These are phyloP conservation scores for Nicotiana tomentosiformis DNA, from an alignment of 257 asterid species.

Conservation along the genomic window DNA sequence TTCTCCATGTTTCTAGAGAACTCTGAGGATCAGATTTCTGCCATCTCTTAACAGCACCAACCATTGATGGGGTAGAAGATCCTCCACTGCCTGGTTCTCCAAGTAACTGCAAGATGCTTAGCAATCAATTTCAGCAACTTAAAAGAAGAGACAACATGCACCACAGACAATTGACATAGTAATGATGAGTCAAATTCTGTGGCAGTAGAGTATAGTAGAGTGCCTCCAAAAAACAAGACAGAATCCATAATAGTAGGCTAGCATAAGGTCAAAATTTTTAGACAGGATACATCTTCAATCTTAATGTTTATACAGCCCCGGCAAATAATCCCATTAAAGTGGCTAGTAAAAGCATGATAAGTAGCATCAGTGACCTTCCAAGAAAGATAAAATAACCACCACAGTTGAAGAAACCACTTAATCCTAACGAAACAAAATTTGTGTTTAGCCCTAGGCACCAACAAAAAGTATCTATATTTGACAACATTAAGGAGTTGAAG, in stretches of 20 bases:
- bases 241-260: not conserved
- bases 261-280: not conserved
- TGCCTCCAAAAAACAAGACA: not conserved
- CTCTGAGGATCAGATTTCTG: conserved; percentile 82
- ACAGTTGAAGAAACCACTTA: not conserved
- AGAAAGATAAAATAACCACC: not conserved
- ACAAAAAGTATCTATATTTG: not conserved
- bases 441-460: not conserved
- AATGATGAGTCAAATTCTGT: not conserved
- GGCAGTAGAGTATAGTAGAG: not conserved
- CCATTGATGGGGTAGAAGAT: conserved; percentile 97
- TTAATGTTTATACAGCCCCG: not conserved
- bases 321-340: not conserved
- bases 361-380: not conserved
- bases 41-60: conserved; percentile 98
- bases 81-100: conserved; percentile 99
- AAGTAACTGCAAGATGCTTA: conserved; percentile 55
- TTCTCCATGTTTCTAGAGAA: conserved; percentile 75
- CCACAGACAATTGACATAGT: not conserved
- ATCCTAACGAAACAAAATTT: not conserved
- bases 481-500: not conserved
- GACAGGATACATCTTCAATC: not conserved
- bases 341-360: not conserved
- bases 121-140: conserved; percentile 12
- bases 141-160: conserved; percentile 12